Base-by-base conservation (phyloP, 768 basidiomycete species). In the Hydnomerulius pinastri region DNA sequence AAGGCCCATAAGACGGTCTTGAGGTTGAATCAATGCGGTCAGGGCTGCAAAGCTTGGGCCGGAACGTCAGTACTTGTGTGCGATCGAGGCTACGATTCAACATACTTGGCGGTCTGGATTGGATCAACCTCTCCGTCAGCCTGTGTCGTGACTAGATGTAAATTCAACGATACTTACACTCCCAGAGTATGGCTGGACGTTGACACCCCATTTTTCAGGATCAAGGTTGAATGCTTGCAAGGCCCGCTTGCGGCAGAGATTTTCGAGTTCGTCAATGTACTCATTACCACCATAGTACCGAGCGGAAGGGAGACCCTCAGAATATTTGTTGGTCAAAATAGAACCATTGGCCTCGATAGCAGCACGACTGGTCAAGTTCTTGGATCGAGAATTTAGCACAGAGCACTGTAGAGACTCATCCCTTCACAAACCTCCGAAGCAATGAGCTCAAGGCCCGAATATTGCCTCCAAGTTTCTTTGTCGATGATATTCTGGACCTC, bases 321-420 rank as follows among this genome's bases (percentile, higher is more conserved):
- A 98, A 79, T 97, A 97, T 76, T 98, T 98, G 85, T 97, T 97
- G 68, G 96, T 98, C 67, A 98, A 72, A 69, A 99, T 95, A 48
- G 96, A 98, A 43, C 97, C 97, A 73, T 98, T 98, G 56, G 95
- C 96, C 73, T 98, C 91, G 88, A 98, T 95, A 45, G 91, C 86
- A 21, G 96, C 93, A 62, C 84, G 80, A 62, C 92, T 93, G 51
- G 97, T 98, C 80, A 99, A 75, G 77, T 98, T 98, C 96, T 96
- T 40, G 9, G 55, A 17, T 23, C 25, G 24, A 10, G 10, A 35
- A 18, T 45, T 57, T 25, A 42, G 23, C 45, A 28, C 47, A 54
- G 21, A 52, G 42, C 30, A 53, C 4, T 10, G 27, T n/a, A 29
- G 25, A 38, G 33, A 32, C 43, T n/a, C 1, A 33, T 0, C 21